These are phyloP conservation scores for Talaromyces nanjingensis DNA, from an alignment of 495 filamentous ascomycete species.

Conservation along the genomic window DNA sequence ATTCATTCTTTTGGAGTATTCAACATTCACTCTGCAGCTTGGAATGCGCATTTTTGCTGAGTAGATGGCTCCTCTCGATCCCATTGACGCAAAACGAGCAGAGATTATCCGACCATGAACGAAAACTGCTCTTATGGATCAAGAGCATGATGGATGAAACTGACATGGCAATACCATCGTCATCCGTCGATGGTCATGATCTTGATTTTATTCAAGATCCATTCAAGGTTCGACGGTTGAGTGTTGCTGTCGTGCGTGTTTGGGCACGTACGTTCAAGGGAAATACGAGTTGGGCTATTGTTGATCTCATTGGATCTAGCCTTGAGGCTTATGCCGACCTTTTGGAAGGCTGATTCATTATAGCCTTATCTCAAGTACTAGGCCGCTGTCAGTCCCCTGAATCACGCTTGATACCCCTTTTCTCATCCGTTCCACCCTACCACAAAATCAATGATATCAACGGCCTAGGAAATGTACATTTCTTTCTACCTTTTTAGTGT, in stretches of 20 bases:
- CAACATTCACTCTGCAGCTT: conserved; percentile 49
- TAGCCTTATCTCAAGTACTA: conserved; percentile 1
- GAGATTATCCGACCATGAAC: conserved; percentile 49
- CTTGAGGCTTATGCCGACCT: conserved; percentile 40
- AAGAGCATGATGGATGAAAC: conserved; percentile 73
- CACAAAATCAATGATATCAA: neutral
- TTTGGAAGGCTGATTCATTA: conserved; percentile 17
- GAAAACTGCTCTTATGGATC: conserved; percentile 57
- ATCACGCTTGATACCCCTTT: neutral
- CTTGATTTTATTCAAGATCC: conserved; percentile 38
- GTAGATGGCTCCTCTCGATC: conserved; percentile 46
- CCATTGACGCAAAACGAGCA: conserved; percentile 39
- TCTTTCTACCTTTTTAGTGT: neutral
- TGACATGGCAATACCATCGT: conserved; percentile 54
- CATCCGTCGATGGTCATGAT: conserved; percentile 27
- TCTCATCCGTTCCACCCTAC: neutral
- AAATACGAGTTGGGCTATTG: conserved; percentile 49
- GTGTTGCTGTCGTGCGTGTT: conserved; percentile 45
- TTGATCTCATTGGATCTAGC: conserved; percentile 42
- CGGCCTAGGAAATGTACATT: neutral
- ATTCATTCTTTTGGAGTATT: conserved; percentile 50
- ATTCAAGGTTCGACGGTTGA: conserved; percentile 40
- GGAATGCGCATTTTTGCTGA: conserved; percentile 47
- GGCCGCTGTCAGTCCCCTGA: neutral
- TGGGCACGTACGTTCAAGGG: conserved; percentile 48